Evolutionary conservation across 768 basidiomycete genomes (phyloP).

Genomic region (Mycena vitilis): DNA sequence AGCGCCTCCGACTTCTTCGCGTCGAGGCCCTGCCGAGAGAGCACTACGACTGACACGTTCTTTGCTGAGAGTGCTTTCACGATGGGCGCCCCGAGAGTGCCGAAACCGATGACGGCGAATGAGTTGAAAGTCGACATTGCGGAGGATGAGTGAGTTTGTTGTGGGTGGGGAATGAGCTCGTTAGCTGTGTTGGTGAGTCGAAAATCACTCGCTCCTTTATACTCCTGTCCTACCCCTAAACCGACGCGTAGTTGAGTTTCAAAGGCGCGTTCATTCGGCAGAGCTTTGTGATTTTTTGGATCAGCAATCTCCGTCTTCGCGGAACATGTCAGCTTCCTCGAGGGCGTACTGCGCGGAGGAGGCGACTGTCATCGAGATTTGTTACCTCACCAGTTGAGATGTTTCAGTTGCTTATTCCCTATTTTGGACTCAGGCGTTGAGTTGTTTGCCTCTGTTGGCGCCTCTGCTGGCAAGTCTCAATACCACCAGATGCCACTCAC

Average conservation of each 20-base stretch:
- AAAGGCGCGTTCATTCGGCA: neutral
- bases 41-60: constrained; percentile 6
- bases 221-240: no score
- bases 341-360: no score
- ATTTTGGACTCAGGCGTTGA: neutral
- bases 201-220: neutral
- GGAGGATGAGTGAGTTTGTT: neutral
- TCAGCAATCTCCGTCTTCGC: neutral
- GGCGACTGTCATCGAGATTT: no score
- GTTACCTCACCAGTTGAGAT: no score
- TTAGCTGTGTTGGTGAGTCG: neutral
- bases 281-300: neutral
- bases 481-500: no score
- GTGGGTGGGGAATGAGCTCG: neutral
- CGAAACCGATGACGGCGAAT: constrained; percentile 8
- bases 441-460: neutral
- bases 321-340: neutral
- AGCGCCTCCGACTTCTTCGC: neutral
- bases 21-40: constrained; percentile 8
- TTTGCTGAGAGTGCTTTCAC: constrained; percentile 1
- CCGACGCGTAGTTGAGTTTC: no score
- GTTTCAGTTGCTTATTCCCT: neutral
- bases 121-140: neutral
- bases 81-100: neutral
- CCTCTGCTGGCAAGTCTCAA: no score